Evolutionary conservation across 2,329 filamentous ascomycete genomes (phyloP).

Genomic region (Sporothrix humicola): DNA sequence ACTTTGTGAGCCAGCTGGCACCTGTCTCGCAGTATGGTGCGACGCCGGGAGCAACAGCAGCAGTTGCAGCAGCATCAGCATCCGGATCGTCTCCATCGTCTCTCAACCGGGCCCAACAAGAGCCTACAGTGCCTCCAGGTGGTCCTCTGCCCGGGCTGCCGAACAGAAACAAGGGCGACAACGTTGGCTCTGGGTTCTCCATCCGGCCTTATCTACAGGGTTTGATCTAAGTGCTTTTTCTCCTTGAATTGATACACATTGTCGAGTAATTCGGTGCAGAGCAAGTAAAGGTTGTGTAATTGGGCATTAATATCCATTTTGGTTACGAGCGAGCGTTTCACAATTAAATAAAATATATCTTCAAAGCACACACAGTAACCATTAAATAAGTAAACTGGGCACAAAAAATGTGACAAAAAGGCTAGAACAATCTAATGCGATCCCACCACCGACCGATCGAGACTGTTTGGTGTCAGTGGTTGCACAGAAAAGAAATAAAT

Average conservation of each 20-base stretch:
- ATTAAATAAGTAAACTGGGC: not conserved
- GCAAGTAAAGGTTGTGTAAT: not conserved
- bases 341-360: not conserved
- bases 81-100: not conserved
- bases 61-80: not conserved
- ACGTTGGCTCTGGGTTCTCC: not conserved
- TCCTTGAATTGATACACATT: too few relatives aligned
- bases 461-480: not conserved
- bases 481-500: not conserved
- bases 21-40: conserved; percentile 22
- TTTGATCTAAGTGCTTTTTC: not conserved
- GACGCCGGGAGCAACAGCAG: not conserved
- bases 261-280: conserved; percentile 5
- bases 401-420: not conserved
- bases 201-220: conserved; percentile 11
- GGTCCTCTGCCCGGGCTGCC: conserved; percentile 23
- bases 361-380: not conserved
- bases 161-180: not conserved
- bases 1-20: conserved; percentile 33
- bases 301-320: conserved; percentile 1
- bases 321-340: not conserved
- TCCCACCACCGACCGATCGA: not conserved
- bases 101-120: not conserved
- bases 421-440: not conserved
- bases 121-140: not conserved